Percentiles rank a stretch among this genome's conserved stretches.
Conservation (phyloP, 345 rosid genomes). For the Tarenaya hassleriana region DNA sequence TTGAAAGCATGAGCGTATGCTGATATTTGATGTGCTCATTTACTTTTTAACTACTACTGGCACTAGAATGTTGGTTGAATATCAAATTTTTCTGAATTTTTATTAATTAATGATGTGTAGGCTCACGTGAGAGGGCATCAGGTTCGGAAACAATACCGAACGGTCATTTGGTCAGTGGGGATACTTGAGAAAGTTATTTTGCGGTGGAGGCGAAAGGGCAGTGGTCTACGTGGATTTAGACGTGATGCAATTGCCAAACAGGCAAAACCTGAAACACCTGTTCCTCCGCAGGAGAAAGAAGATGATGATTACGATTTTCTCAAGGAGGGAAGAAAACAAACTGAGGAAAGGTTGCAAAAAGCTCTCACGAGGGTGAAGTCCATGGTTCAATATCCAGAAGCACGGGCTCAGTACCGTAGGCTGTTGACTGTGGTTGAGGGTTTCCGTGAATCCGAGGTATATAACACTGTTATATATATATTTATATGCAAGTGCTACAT, state of each 20-base stretch:
- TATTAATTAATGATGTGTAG: slow-evolving; percentile 29
- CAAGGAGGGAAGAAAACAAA: slow-evolving; percentile 81
- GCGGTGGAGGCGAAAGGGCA: slow-evolving; percentile 92
- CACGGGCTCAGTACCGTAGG: slow-evolving; percentile 81
- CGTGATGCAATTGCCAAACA: slow-evolving; percentile 44
- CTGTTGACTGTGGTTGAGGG: slow-evolving; percentile 69
- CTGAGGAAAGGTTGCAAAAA: slow-evolving; percentile 74
- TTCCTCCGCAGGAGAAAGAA: slow-evolving; percentile 27
- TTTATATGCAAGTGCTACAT: too few species aligned
- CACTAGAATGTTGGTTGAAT: too few species aligned
- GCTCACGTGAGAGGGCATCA: slow-evolving; percentile 78
- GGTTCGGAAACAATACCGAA: slow-evolving; percentile 51
- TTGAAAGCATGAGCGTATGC: neutral
- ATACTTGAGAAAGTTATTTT: slow-evolving; percentile 63
- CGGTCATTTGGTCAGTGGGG: slow-evolving; percentile 59
- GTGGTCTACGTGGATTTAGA: slow-evolving; percentile 80
- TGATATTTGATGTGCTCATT: too few species aligned
- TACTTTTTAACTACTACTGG: too few species aligned
- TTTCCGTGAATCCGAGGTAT: slow-evolving; percentile 64
- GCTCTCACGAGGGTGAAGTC: slow-evolving; percentile 94
- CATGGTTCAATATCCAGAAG: slow-evolving; percentile 86
- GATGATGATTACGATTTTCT: slow-evolving; percentile 79
- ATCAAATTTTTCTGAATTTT: slow-evolving; percentile 15
- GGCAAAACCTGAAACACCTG: slow-evolving; percentile 29
- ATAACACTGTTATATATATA: too few species aligned